These are phyloP conservation scores for Fusarium temperatum DNA, from an alignment of 2,329 filamentous ascomycete species.

Conservation along the genomic window DNA sequence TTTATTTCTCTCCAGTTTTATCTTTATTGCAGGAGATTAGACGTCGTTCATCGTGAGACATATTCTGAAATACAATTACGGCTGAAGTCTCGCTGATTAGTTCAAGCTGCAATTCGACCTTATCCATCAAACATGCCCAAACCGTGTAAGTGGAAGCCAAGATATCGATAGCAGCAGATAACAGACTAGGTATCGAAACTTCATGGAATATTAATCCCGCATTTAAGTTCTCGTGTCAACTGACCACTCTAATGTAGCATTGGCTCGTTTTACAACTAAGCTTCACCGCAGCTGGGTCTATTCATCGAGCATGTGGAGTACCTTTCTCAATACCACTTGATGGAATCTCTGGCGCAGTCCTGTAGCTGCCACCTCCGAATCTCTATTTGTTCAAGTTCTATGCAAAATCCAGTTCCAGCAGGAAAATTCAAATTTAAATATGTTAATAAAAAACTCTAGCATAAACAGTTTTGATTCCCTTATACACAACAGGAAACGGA, in stretches of 20 bases:
- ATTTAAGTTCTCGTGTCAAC: not conserved
- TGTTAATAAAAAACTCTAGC: not conserved
- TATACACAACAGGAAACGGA: not conserved
- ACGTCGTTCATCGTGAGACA: rapidly evolving
- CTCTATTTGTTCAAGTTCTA: not conserved
- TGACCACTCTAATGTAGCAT: not conserved
- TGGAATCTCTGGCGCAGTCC: not conserved
- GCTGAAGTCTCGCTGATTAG: not conserved
- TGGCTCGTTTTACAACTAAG: not conserved
- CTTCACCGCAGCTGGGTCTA: not conserved
- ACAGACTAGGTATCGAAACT: not conserved
- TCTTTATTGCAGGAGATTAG: not conserved
- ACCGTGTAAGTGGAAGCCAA: not conserved
- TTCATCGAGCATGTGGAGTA: not conserved
- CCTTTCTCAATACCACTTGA: not conserved
- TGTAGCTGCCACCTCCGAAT: not conserved
- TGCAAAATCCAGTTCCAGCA: not conserved
- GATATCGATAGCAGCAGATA: not conserved
- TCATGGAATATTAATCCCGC: not conserved
- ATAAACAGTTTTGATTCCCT: not conserved
- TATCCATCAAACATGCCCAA: not conserved
- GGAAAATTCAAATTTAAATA: rapidly evolving
- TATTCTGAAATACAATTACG: not conserved
- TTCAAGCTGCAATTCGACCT: not conserved
- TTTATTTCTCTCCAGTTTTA: not conserved